Conservation (phyloP, 2,329 filamentous ascomycete genomes). For the Arthrobotrys megalospora region DNA sequence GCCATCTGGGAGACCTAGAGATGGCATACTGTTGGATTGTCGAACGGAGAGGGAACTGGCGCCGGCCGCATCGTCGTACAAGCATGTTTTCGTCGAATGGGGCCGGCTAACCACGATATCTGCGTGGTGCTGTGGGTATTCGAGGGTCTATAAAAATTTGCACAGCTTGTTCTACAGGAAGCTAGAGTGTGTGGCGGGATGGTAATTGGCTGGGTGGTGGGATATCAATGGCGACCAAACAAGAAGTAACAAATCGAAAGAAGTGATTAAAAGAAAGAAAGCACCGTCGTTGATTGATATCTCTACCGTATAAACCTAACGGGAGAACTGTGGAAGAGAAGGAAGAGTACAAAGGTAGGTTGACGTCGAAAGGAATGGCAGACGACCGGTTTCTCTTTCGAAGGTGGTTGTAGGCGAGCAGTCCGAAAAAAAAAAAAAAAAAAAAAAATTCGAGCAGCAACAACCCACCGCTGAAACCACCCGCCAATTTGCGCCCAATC, state of each 20-base stretch:
- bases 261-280: background rate
- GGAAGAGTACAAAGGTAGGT: constrained; percentile 6
- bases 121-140: constrained; percentile 2
- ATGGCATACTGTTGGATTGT: constrained; percentile 52
- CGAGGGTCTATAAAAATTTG: constrained; percentile 22
- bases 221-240: constrained; percentile 13
- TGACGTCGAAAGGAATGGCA: constrained; percentile 30
- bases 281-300: background rate
- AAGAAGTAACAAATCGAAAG: background rate
- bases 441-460: constrained; percentile 7
- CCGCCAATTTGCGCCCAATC: constrained; percentile 58
- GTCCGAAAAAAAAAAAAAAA: constrained; percentile 39
- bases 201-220: constrained; percentile 4
- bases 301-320: background rate
- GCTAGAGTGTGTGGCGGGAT: background rate
- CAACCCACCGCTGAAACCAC: constrained; percentile 23
- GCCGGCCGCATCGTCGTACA: constrained; percentile 53
- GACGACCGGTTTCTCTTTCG: constrained; percentile 39
- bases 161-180: background rate
- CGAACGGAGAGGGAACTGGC: constrained; percentile 53
- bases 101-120: constrained; percentile 6
- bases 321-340: background rate
- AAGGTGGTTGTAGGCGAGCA: constrained; percentile 30
- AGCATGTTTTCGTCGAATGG: constrained; percentile 36
- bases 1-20: constrained; percentile 38